phyloP scores from a whole-genome alignment of 1,284 basidiomycete genomes.

The Apiotrichum akiyoshidainum region DNA sequence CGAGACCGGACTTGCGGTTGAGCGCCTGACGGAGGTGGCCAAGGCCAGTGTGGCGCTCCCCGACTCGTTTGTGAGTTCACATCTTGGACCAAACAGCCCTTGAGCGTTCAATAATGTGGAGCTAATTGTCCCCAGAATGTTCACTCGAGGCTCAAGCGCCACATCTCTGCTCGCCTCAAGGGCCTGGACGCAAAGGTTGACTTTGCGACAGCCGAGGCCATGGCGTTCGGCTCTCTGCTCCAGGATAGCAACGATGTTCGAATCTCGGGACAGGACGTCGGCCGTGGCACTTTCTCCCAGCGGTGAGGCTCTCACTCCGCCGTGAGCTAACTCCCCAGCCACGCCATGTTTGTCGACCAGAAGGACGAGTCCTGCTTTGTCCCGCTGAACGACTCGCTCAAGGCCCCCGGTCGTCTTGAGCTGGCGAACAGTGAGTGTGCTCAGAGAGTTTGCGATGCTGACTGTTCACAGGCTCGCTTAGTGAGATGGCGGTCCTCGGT shows the following conservation, averaged over 20 bases:
- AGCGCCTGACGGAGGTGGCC: slow-evolving; percentile 60
- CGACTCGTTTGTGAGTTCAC: slow-evolving; percentile 64
- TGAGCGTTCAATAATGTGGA: neutral
- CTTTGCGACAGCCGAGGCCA: slow-evolving; percentile 82
- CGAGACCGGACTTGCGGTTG: slow-evolving; percentile 63
- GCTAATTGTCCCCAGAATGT: slow-evolving; percentile 58
- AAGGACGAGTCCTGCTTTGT: slow-evolving; percentile 70
- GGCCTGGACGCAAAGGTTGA: slow-evolving; percentile 71
- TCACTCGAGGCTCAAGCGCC: slow-evolving; percentile 71
- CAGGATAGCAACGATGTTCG: slow-evolving; percentile 72
- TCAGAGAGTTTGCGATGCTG: neutral
- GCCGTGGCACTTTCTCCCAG: slow-evolving; percentile 84
- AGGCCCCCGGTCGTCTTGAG: slow-evolving; percentile 63
- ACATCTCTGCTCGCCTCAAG: slow-evolving; percentile 71
- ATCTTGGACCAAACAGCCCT: too few relatives aligned
- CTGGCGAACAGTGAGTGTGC: slow-evolving; percentile 70
- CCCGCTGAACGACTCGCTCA: slow-evolving; percentile 65
- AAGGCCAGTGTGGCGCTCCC: slow-evolving; percentile 68
- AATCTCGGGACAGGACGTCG: slow-evolving; percentile 86
- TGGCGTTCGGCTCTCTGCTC: slow-evolving; percentile 81
- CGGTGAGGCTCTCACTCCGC: slow-evolving; percentile 53
- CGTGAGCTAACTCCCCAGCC: slow-evolving; percentile 52
- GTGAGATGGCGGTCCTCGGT: slow-evolving; percentile 76
- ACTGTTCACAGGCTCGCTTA: slow-evolving; percentile 63
- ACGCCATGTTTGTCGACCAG: slow-evolving; percentile 87